Base-by-base conservation (phyloP, 495 filamentous ascomycete genomes). In the Hypoxylon fuscum region DNA sequence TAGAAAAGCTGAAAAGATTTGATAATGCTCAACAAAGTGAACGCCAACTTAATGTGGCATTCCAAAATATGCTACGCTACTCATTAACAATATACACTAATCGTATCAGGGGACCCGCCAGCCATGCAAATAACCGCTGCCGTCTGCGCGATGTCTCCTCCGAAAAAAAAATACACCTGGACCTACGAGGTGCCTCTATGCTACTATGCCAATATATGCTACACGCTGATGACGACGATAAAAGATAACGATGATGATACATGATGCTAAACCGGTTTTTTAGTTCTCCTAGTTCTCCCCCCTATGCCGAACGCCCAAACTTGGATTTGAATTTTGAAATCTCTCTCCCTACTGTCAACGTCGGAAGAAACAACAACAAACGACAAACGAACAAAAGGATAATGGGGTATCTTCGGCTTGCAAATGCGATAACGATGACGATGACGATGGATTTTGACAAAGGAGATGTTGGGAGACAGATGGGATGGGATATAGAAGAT, bases 61-160 rank as follows among this genome's bases (percentile, higher is more conserved):
- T 9, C 12, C 2, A n/a, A 27, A 3, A 35, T 12, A 35, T 9
- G 12, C 32, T 35, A 35, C 11, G 32, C 23, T 54, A 46, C 22
- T 46, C 57, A 61, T 61, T 61, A 61, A 54, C 57, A 61, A 61
- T 61, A 61, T 54, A 61, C 57, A 61, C 52, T 55, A 35, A 35
- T 35, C 32, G 12, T 35, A 35, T 35, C 32, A 27, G 25, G 25
- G 25, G 25, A 8, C 4, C 4, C 3, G 8, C 25, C 25, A 8
- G 25, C 25, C 25, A 27, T 27, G 25, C 25, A 8, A 27, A 27
- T 27, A 8, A 27, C 25, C 4, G 8, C 25, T 10, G 32, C 32
- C 12, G 2, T 10, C 12, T 12, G 32, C 32, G 32, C 32, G 32
- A n/a, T 35, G 11, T 35, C 4, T 35, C 32, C 32, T 35, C 32